These are phyloP conservation scores for Haplographium delicatum DNA, from an alignment of 495 filamentous ascomycete species.

Conservation along the genomic window DNA sequence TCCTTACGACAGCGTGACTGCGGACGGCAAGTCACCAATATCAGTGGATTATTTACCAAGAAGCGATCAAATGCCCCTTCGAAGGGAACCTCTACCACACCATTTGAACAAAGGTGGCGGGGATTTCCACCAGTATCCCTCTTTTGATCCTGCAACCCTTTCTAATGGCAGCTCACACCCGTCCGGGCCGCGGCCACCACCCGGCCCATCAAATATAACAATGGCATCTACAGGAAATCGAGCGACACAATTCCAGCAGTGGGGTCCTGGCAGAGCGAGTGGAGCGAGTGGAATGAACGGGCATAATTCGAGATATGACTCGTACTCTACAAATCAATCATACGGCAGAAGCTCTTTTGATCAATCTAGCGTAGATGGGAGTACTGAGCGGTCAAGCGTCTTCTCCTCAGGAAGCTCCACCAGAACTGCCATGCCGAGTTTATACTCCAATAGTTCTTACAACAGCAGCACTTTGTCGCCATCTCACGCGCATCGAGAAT, in stretches of 20 bases:
- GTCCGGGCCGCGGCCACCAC: constrained; percentile 64
- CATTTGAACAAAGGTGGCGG: constrained; percentile 69
- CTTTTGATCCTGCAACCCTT: constrained; percentile 51
- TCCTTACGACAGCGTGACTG: constrained; percentile 72
- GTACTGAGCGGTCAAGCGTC: constrained; percentile 56
- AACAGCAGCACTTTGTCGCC: constrained; percentile 30
- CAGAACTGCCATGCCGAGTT: constrained; percentile 42
- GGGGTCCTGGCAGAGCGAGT: constrained; percentile 54
- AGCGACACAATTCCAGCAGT: constrained; percentile 66
- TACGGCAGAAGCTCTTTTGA: constrained; percentile 68
- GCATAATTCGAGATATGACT: constrained; percentile 56
- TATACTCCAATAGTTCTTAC: constrained; percentile 38
- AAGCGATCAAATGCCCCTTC: constrained; percentile 54
- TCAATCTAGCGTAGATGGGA: constrained; percentile 58
- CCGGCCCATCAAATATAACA: constrained; percentile 56
- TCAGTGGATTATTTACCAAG: constrained; percentile 71
- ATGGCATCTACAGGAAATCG: constrained; percentile 67
- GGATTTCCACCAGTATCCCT: constrained; percentile 90
- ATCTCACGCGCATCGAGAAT: constrained; percentile 42
- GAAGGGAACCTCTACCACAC: constrained; percentile 72
- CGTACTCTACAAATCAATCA: constrained; percentile 60
- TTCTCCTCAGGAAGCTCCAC: constrained; percentile 62
- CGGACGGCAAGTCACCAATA: constrained; percentile 65
- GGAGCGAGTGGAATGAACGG: constrained; percentile 44
- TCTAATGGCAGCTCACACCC: constrained; percentile 51